Evolutionary conservation across 73 alveolate genomes (phyloP).

Genomic region (Uronychia setigera): DNA sequence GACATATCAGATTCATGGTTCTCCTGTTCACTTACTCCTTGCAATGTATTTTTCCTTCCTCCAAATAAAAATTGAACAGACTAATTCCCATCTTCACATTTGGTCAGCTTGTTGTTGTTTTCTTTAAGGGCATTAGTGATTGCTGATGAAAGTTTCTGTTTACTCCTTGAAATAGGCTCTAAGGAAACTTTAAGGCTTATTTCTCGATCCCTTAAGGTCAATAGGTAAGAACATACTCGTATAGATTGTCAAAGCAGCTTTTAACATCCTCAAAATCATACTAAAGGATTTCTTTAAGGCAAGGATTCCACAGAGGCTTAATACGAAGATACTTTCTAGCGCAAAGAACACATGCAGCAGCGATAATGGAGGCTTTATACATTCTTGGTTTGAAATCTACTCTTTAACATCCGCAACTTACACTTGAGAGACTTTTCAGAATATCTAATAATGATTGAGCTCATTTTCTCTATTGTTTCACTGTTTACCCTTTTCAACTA

Average conservation of each 20-base stretch:
- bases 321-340: neutral
- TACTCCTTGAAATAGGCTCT: neutral
- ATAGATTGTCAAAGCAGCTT: neutral
- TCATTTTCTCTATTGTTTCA: neutral
- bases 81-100: neutral
- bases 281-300: neutral
- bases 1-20: neutral
- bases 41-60: neutral
- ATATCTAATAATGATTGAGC: neutral
- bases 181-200: neutral
- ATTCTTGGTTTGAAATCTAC: too few species aligned
- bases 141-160: neutral
- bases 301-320: constrained; percentile 13
- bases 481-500: neutral
- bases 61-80: neutral
- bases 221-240: neutral
- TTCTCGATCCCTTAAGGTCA: neutral
- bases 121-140: neutral
- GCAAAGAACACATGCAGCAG: constrained; percentile 5
- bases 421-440: neutral
- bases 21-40: too few species aligned
- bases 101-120: neutral
- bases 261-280: constrained; percentile 2
- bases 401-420: too few species aligned
- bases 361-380: neutral